phyloP scores from a whole-genome alignment of 1,139 yeast genomes.

The Wickerhamomyces sp. region DNA sequence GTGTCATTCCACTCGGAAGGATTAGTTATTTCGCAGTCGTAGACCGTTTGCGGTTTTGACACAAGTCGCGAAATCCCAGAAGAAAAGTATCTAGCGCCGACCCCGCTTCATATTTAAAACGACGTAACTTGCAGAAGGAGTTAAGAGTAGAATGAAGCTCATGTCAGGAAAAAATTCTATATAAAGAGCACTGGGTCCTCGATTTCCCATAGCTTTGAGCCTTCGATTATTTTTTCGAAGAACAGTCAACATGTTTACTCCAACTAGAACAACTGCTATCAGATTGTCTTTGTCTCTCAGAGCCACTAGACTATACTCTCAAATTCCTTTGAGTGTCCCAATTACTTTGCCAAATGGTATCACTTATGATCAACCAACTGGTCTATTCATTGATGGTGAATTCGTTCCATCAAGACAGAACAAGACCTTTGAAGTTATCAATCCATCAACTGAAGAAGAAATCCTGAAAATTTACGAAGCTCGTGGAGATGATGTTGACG shows the following conservation, averaged over 20 bases:
- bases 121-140: no score
- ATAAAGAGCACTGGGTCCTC: no score
- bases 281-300: constrained; percentile 13
- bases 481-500: constrained; percentile 40
- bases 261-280: constrained; percentile 5
- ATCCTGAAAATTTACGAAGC: constrained; percentile 42
- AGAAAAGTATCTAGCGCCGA: no score
- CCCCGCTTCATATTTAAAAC: no score
- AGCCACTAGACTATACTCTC: constrained; percentile 24
- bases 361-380: constrained; percentile 47
- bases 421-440: constrained; percentile 37
- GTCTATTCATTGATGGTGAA: constrained; percentile 43
- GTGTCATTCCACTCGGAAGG: no score
- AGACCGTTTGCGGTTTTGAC: no score
- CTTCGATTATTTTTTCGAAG: no score
- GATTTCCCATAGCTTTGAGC: no score
- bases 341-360: constrained; percentile 51
- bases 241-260: not conserved
- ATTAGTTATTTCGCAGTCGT: no score
- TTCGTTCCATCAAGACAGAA: constrained; percentile 36
- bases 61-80: no score
- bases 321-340: constrained; percentile 39
- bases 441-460: constrained; percentile 43
- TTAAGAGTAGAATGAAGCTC: no score
- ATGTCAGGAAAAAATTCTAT: no score